Base-by-base conservation (phyloP, 2,329 filamentous ascomycete genomes). In the Leptographium wingfieldii region DNA sequence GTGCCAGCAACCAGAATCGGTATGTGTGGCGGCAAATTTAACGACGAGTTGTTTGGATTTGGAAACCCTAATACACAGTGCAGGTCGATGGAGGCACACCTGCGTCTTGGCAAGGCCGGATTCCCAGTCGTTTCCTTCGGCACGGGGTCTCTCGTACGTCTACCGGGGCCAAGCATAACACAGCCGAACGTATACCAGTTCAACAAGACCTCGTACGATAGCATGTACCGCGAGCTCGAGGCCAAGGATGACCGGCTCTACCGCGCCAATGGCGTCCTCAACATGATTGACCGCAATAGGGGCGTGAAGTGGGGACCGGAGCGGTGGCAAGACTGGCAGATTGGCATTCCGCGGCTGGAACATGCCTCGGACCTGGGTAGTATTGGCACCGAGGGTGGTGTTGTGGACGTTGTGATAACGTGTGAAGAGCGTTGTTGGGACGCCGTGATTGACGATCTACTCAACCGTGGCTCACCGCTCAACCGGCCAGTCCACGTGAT, bases 401-500 rank as follows among this genome's bases (percentile, higher is more conserved):
- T 95, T 4, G 92, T 96, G 0, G 94, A 99, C 70, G 78, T 97
- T 7, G 92, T 99, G 61, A 92, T 99, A 66, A 99, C 94, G 0
- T 99, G 94, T 69, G 94, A 99, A 72, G 94, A 99, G 74, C 81
- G 94, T 62, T 99, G 94, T 71, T 99, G 95, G 90, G 94, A 99
- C 73, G 92, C 94, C 5, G 94, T 99, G 40, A 82, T 99, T 12
- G 94, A 99, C 68, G 92, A 99, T 71, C 77, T 99, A 58, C 83
- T 96, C 63, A 88, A 85, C 67, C 83, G 95, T 63, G 94, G 92
- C 9, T 84, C 87, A 0, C 87, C 89, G 3, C 77, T 99, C 60
- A 99, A 99, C 72, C 80, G 90, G 2, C 92, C 94, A 0, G 94
- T 99, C 0, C 94, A 99, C 70, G 90, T 99, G 60, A 95, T 99